Evolutionary conservation across 2,329 filamentous ascomycete genomes (phyloP).

Genomic region (Fusarium newnesense): DNA sequence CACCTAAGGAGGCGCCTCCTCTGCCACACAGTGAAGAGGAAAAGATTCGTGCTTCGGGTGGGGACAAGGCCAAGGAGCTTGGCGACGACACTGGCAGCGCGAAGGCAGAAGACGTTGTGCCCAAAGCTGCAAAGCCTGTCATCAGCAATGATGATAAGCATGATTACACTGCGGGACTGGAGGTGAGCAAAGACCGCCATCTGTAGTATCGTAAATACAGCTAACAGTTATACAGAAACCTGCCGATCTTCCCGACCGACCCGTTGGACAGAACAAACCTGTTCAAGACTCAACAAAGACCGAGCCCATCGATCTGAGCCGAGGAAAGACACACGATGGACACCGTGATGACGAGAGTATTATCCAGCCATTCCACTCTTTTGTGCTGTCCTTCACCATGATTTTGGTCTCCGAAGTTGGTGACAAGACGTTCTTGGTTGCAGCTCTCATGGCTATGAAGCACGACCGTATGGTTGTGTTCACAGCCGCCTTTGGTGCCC

Average conservation of each 20-base stretch:
- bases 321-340: conserved; percentile 45
- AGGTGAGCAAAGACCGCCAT: conserved; percentile 40
- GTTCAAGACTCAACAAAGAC: conserved; percentile 73
- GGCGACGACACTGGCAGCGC: neutral
- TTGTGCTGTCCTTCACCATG: conserved; percentile 93
- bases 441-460: conserved; percentile 99
- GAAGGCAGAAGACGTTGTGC: conserved; percentile 22
- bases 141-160: conserved; percentile 53
- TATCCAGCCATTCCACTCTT: conserved; percentile 87
- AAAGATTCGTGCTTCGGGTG: conserved; percentile 63
- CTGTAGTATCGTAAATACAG: neutral
- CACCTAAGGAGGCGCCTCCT: conserved; percentile 86
- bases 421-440: conserved; percentile 98
- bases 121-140: conserved; percentile 44
- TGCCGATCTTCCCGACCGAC: conserved; percentile 79
- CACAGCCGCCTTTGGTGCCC: conserved; percentile 89
- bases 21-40: conserved; percentile 84
- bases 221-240: conserved; percentile 72
- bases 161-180: conserved; percentile 51
- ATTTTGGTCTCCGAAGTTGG: conserved; percentile 97
- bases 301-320: conserved; percentile 66
- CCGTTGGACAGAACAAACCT: conserved; percentile 78
- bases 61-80: conserved; percentile 22
- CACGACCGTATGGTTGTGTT: conserved; percentile 94
- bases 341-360: conserved; percentile 70